These are phyloP conservation scores for Beauveria australis DNA, from an alignment of 2,329 filamentous ascomycete species.

Conservation along the genomic window DNA sequence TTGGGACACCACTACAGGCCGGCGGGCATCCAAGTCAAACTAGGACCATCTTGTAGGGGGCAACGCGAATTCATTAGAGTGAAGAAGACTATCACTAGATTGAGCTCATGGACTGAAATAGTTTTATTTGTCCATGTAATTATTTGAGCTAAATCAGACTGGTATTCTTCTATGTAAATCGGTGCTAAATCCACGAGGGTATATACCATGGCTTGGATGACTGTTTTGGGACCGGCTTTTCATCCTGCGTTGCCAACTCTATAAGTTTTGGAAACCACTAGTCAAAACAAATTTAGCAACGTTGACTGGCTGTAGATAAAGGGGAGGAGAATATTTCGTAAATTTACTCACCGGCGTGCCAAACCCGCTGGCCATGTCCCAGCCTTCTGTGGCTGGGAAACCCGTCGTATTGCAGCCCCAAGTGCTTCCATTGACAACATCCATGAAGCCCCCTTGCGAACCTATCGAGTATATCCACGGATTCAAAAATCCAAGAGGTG, in stretches of 20 bases:
- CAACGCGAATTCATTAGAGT: neutral
- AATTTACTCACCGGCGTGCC: constrained; percentile 2
- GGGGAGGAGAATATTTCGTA: neutral
- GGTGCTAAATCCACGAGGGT: neutral
- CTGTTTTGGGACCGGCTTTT: neutral
- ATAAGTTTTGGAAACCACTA: constrained; percentile 6
- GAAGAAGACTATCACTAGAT: neutral
- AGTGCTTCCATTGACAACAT: neutral
- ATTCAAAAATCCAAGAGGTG: constrained; percentile 39
- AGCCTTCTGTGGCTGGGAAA: neutral
- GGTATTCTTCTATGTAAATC: neutral
- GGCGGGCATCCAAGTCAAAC: neutral
- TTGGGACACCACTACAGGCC: neutral
- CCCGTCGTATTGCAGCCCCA: constrained; percentile 3
- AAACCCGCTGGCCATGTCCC: constrained; percentile 6
- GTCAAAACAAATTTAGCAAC: neutral
- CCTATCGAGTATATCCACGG: constrained; percentile 34
- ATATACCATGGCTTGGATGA: constrained; percentile 4
- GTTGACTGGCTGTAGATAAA: no score
- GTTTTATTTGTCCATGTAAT: no score
- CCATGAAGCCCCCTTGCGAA: constrained; percentile 8
- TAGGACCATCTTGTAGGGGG: neutral
- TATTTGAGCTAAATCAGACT: no score
- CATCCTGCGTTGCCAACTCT: neutral
- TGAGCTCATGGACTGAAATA: no score